Evolutionary conservation across 768 basidiomycete species (phyloP).

Genomic region (Hericium rajendrae): DNA sequence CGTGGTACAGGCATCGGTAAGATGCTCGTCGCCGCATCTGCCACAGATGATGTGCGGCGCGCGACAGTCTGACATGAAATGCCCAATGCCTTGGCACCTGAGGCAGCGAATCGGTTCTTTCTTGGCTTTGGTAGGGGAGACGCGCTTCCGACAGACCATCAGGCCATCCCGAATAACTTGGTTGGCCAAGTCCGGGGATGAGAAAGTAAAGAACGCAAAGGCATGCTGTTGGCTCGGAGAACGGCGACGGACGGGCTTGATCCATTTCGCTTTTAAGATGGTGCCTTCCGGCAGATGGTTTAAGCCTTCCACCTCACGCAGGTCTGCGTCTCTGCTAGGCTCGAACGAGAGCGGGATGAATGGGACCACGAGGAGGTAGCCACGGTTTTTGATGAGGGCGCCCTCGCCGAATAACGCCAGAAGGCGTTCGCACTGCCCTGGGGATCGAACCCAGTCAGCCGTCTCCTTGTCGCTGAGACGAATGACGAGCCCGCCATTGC

Average conservation of each 20-base stretch:
- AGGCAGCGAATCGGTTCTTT: background rate
- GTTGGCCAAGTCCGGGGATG: background rate
- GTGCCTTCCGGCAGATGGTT: background rate
- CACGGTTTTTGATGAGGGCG: background rate
- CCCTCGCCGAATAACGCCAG: too few relatives aligned
- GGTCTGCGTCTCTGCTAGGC: background rate
- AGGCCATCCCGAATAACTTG: background rate
- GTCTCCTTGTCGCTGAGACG: background rate
- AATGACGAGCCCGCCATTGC: background rate
- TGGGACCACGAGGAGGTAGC: background rate
- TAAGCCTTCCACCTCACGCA: background rate
- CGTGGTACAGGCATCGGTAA: constrained; percentile 7
- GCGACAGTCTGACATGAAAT: constrained; percentile 3
- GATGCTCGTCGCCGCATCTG: constrained; percentile 10
- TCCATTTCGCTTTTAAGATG: background rate
- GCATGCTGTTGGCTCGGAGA: background rate
- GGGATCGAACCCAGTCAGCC: background rate
- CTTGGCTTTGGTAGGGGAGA: background rate
- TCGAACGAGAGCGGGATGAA: background rate
- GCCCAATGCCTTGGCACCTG: constrained; percentile 2
- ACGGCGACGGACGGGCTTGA: background rate
- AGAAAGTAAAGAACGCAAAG: background rate
- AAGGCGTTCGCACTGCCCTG: background rate
- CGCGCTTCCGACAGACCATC: background rate
- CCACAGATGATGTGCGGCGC: background rate